Conservation (phyloP, 495 filamentous ascomycete genomes). For the Bacidia gigantensis region DNA sequence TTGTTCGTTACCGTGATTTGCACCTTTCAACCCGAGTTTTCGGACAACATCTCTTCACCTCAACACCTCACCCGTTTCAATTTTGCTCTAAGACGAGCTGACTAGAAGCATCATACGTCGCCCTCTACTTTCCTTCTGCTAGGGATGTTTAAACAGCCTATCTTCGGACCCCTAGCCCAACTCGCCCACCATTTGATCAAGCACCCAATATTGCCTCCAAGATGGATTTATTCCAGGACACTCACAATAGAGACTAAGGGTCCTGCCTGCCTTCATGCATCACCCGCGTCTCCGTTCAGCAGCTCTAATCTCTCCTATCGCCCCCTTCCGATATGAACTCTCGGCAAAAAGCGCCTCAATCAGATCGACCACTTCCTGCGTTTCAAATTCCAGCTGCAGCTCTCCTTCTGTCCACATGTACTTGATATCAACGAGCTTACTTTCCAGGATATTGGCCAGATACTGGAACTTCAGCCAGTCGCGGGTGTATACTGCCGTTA, state of each 20-base stretch:
- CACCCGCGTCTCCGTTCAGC: not conserved
- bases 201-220: too few species aligned
- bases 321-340: constrained; percentile 58
- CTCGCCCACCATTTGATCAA: too few species aligned
- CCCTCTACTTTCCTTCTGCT: too few species aligned
- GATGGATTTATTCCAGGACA: too few species aligned
- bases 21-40: too few species aligned
- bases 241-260: not conserved
- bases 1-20: too few species aligned
- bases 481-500: constrained; percentile 64
- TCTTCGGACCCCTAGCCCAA: too few species aligned
- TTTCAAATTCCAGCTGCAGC: constrained; percentile 66
- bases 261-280: not conserved
- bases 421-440: constrained; percentile 74
- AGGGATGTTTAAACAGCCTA: too few species aligned
- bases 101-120: too few species aligned
- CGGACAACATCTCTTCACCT: too few species aligned
- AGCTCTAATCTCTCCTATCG: constrained; percentile 61
- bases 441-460: constrained; percentile 77
- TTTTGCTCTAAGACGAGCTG: too few species aligned
- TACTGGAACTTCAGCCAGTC: constrained; percentile 88
- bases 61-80: too few species aligned
- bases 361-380: constrained; percentile 76
- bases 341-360: constrained; percentile 85
- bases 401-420: constrained; percentile 81